These are phyloP conservation scores for Corylus heterophylla DNA, from an alignment of 306 rosid genomes.

Conservation along the genomic window DNA sequence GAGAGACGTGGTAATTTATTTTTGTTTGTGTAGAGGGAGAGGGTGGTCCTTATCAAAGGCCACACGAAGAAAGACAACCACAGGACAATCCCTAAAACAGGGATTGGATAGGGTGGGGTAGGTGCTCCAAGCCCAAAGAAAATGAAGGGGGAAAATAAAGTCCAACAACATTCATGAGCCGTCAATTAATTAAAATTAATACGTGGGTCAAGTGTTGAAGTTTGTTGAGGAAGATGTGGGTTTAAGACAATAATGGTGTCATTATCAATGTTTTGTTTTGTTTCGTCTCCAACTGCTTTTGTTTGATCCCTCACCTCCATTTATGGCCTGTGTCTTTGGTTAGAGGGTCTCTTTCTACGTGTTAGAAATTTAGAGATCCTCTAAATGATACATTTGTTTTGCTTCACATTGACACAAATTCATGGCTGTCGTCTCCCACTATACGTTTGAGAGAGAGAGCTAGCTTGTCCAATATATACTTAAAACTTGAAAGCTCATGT, in stretches of 20 bases:
- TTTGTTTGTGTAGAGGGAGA: neutral
- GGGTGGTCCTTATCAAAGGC: neutral
- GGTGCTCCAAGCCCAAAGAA: neutral
- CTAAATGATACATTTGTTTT: neutral
- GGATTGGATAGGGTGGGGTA: conserved; percentile 7
- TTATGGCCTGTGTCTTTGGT: conserved; percentile 11
- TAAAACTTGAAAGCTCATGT: too few species aligned
- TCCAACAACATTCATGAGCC: neutral
- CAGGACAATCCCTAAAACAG: neutral
- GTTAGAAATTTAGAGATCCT: neutral
- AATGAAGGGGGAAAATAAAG: neutral
- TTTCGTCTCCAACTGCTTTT: neutral
- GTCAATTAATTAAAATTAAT: conserved; percentile 3
- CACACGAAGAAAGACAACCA: conserved; percentile 1
- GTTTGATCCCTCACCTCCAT: conserved; percentile 8
- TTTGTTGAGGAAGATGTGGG: neutral
- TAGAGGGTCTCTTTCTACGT: conserved; percentile 21
- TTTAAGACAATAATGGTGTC: neutral
- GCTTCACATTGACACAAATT: too few species aligned
- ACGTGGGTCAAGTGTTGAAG: neutral
- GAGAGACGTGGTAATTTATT: too few species aligned
- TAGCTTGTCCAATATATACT: too few species aligned
- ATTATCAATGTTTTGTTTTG: neutral
- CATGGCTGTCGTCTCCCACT: too few species aligned
- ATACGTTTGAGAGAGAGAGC: too few species aligned